A percentile compares a stretch with the other conserved stretches of the same genome.
phyloP scores from a whole-genome alignment of 2,329 filamentous ascomycete species.

The Sordariomycetes sp. region DNA sequence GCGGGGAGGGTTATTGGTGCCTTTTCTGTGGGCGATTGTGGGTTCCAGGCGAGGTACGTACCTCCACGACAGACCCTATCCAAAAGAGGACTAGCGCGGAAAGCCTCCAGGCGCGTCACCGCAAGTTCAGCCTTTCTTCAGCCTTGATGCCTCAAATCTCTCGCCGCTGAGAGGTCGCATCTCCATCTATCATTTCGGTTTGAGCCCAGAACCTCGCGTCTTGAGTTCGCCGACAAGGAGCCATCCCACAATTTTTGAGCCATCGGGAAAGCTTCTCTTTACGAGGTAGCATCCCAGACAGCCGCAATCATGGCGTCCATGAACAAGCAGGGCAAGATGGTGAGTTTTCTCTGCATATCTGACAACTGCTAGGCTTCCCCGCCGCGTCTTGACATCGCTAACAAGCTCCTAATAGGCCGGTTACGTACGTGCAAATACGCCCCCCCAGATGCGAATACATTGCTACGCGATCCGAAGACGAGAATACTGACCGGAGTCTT shows the following conservation, averaged over 20 bases:
- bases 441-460: background rate
- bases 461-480: background rate
- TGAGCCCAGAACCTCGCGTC: slow-evolving; percentile 2
- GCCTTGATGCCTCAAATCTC: slow-evolving; percentile 5
- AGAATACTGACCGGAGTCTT: background rate
- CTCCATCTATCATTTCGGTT: background rate
- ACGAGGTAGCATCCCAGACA: slow-evolving; percentile 14
- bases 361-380: slow-evolving; percentile 8
- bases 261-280: slow-evolving; percentile 1
- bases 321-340: slow-evolving; percentile 99
- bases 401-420: slow-evolving; percentile 41
- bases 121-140: slow-evolving; percentile 1
- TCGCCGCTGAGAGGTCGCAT: background rate
- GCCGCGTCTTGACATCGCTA: slow-evolving; percentile 10
- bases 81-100: background rate
- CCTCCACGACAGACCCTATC: background rate
- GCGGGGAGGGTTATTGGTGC: background rate
- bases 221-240: background rate
- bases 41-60: slow-evolving; percentile 1
- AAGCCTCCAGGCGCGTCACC: background rate
- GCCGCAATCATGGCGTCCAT: slow-evolving; percentile 44
- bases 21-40: background rate
- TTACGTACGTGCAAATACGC: slow-evolving; percentile 42
- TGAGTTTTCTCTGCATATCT: slow-evolving; percentile 43
- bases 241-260: slow-evolving; percentile 20